These are phyloP conservation scores for Mortierella sp. DNA, from an alignment of 371 early-diverging fungal species.

Conservation along the genomic window DNA sequence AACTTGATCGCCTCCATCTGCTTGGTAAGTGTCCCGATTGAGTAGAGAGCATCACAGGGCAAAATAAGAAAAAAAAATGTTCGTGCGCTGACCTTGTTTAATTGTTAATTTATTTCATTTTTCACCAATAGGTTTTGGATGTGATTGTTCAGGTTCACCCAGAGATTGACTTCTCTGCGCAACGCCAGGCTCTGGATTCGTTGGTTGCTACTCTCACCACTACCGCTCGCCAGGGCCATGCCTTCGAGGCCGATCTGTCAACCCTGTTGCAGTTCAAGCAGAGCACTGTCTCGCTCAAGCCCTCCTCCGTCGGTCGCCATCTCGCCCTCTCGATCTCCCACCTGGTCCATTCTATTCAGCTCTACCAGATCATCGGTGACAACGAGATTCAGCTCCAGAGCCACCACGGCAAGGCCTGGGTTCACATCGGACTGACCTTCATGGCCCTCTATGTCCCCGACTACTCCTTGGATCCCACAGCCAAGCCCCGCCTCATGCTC, in stretches of 20 bases:
- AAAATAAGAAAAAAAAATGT: no score
- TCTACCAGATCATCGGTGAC: constrained; percentile 33
- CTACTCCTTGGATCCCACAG: constrained; percentile 84
- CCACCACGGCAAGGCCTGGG: constrained; percentile 69
- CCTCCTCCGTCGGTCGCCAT: constrained; percentile 41
- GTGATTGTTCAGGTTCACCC: constrained; percentile 44
- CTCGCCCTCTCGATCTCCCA: constrained; percentile 33
- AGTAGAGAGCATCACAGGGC: neutral
- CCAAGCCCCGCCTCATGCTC: constrained; percentile 75
- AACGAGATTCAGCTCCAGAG: constrained; percentile 33
- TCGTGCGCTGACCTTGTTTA: neutral
- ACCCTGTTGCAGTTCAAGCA: constrained; percentile 30
- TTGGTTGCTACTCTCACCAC: constrained; percentile 18
- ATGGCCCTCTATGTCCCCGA: constrained; percentile 80
- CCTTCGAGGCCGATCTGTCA: constrained; percentile 18
- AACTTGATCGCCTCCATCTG: constrained; percentile 41
- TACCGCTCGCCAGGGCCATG: constrained; percentile 27
- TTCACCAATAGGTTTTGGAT: constrained; percentile 42
- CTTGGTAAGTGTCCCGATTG: constrained; percentile 29
- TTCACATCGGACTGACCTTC: constrained; percentile 70
- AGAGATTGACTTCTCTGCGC: constrained; percentile 26
- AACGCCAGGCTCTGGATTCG: constrained; percentile 26
- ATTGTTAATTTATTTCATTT: neutral
- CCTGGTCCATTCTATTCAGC: constrained; percentile 29
- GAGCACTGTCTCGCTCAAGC: constrained; percentile 29